A percentile compares a stretch with the other conserved stretches of the same genome.
Conservation (phyloP, 139 green algal genomes). For the Tetraselmis striata region DNA sequence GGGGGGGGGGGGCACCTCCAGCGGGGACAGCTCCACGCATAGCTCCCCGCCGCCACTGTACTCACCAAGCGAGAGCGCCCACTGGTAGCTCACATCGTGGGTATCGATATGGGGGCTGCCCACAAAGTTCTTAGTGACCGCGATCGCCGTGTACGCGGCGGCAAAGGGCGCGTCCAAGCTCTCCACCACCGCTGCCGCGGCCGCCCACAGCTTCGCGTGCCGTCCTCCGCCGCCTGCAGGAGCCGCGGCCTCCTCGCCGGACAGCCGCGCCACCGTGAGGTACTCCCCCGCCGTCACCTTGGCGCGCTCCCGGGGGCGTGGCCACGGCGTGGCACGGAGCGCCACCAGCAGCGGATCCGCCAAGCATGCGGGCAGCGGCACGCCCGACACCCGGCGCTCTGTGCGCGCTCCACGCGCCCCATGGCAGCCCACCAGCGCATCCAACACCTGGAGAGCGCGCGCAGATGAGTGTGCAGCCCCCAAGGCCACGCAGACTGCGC, state of each 20-base stretch:
- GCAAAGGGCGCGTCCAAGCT: not conserved
- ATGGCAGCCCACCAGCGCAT: not conserved
- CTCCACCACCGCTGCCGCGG: not conserved
- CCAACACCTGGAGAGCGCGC: not conserved
- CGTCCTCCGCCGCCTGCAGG: too few species aligned
- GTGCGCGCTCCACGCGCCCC: too few species aligned
- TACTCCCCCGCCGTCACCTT: not conserved
- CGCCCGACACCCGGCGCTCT: not conserved
- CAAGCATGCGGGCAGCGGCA: not conserved
- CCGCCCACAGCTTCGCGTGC: not conserved
- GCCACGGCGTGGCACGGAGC: not conserved
- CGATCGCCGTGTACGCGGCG: not conserved
- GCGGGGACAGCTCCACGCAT: not conserved
- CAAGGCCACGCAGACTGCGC: too few species aligned
- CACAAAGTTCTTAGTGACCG: not conserved
- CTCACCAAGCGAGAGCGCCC: not conserved
- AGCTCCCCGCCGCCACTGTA: not conserved
- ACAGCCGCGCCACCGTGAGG: not conserved
- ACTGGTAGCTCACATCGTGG: not conserved
- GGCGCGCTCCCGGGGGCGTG: not conserved
- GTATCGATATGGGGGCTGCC: not conserved
- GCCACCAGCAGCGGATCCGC: not conserved
- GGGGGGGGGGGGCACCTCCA: too few species aligned
- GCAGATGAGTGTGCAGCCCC: not conserved
- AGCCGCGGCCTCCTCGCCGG: too few species aligned